phyloP scores from a whole-genome alignment of 306 rosid species.

The Gleditsia sinensis region DNA sequence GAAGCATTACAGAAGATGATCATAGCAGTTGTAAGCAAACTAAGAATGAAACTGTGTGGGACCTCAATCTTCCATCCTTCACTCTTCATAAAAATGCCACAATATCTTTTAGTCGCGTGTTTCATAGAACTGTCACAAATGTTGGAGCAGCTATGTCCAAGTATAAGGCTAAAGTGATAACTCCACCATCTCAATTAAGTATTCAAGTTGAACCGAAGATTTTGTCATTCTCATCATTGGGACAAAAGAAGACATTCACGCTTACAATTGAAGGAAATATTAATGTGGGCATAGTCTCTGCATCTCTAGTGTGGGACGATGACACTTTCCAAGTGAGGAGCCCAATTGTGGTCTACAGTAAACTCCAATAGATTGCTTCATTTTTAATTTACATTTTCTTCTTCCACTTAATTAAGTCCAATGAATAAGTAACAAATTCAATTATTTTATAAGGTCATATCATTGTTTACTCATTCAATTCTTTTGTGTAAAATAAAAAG shows the following conservation, averaged over 20 bases:
- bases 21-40: neutral
- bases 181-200: neutral
- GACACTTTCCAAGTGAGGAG: no score
- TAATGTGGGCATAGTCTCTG: neutral
- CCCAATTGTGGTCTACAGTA: neutral
- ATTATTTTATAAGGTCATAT: no score
- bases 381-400: no score
- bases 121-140: neutral
- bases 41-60: neutral
- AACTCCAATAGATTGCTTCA: no score
- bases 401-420: no score
- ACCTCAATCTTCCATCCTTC: slow-evolving; percentile 47
- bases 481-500: no score
- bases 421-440: no score
- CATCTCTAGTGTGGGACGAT: slow-evolving; percentile 12
- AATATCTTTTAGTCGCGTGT: neutral
- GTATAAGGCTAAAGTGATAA: neutral
- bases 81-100: neutral
- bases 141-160: neutral
- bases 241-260: neutral
- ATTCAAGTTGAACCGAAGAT: slow-evolving; percentile 5
- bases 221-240: neutral
- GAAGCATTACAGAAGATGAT: slow-evolving; percentile 21
- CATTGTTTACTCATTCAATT: no score
- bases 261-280: neutral